phyloP scores from a whole-genome alignment of 768 basidiomycete species.

The Mycena metata region DNA sequence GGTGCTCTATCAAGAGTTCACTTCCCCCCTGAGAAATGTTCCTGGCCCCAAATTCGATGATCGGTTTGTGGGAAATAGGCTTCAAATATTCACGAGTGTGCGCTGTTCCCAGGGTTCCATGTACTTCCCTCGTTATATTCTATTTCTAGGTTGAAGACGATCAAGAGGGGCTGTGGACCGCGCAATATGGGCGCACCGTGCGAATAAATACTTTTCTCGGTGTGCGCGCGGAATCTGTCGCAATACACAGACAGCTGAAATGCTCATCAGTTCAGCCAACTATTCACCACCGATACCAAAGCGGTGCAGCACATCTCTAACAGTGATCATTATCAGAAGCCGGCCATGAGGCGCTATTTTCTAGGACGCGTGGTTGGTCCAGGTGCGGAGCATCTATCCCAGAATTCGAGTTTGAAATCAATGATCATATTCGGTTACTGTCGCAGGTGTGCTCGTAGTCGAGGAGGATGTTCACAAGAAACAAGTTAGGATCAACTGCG shows the following conservation, averaged over 20 bases:
- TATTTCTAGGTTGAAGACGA: constrained; percentile 29
- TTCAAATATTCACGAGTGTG: too few relatives aligned
- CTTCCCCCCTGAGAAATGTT: constrained; percentile 49
- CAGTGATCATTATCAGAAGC: constrained; percentile 58
- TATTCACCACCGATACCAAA: constrained; percentile 62
- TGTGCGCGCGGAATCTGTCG: constrained; percentile 27
- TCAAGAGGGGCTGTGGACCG: constrained; percentile 61
- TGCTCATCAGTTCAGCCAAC: constrained; percentile 36
- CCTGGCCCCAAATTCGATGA: constrained; percentile 51
- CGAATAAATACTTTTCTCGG: constrained; percentile 56
- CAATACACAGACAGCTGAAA: neutral
- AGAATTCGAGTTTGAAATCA: neutral
- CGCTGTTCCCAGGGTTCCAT: too few relatives aligned
- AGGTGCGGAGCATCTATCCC: neutral
- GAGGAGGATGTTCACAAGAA: constrained; percentile 19
- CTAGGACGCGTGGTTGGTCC: constrained; percentile 1
- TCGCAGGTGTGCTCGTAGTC: neutral
- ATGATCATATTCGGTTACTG: neutral
- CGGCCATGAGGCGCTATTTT: constrained; percentile 39
- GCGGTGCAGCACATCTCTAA: constrained; percentile 65
- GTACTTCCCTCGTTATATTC: constrained; percentile 49
- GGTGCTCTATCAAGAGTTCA: constrained; percentile 22
- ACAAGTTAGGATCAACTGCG: neutral
- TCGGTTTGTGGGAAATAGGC: constrained; percentile 50
- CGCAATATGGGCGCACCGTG: constrained; percentile 62